A percentile compares a stretch with the other conserved stretches of the same genome.
Evolutionary conservation across 768 basidiomycete species (phyloP).

Genomic region (Strobilomyces dryophilus): DNA sequence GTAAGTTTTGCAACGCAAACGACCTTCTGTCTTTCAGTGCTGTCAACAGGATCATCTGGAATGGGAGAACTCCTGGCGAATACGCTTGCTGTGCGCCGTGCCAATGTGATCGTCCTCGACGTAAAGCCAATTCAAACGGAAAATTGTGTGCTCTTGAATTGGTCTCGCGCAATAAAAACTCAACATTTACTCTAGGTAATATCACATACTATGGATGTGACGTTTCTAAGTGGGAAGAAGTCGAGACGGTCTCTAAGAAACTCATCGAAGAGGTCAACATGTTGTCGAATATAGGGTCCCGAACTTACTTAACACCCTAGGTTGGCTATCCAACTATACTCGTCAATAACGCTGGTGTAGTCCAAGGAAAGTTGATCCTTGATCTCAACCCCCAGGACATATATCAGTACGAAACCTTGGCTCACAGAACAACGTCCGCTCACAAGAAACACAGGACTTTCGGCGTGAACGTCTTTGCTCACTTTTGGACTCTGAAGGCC

Average conservation of each 20-base stretch:
- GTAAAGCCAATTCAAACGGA: conserved; percentile 72
- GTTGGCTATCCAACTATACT: conserved; percentile 86
- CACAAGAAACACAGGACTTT: conserved; percentile 55
- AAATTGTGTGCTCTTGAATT: conserved; percentile 50
- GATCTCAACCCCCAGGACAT: conserved; percentile 79
- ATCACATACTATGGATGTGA: conserved; percentile 89
- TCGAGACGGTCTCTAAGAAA: conserved; percentile 66
- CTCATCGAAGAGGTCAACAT: conserved; percentile 70
- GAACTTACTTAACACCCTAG: conserved; percentile 35
- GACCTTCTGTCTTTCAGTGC: not conserved
- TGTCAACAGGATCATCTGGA: conserved; percentile 72
- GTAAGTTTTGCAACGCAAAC: conserved; percentile 38
- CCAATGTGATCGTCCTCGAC: conserved; percentile 83
- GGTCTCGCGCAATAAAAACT: not conserved
- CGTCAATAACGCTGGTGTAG: conserved; percentile 93
- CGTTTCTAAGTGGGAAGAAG: conserved; percentile 84
- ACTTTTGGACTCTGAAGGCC: conserved; percentile 90
- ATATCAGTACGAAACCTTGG: conserved; percentile 74
- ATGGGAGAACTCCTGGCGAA: conserved; percentile 86
- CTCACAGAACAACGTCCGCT: not conserved
- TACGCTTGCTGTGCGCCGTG: conserved; percentile 78
- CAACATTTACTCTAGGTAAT: conserved; percentile 47
- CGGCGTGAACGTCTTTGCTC: conserved; percentile 79
- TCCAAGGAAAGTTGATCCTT: conserved; percentile 81
- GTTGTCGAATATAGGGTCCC: not conserved